These are phyloP conservation scores for Lonicera japonica DNA, from an alignment of 129 eudicot genomes.

Conservation along the genomic window DNA sequence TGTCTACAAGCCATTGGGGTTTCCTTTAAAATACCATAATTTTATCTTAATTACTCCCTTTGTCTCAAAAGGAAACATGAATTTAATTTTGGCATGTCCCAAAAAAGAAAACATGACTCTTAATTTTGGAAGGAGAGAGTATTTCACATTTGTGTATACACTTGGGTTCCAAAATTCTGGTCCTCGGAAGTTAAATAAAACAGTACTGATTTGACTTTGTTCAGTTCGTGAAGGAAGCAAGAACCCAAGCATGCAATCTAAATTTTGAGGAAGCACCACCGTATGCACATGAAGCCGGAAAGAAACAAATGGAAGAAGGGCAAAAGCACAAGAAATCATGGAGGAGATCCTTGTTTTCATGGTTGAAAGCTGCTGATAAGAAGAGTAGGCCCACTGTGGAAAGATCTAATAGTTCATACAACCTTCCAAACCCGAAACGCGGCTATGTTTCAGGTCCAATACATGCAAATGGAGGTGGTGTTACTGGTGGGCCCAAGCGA, in stretches of 20 bases:
- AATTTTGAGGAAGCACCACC: background rate
- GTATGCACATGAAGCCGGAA: background rate
- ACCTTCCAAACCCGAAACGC: slow-evolving; percentile 15
- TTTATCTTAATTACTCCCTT: no score
- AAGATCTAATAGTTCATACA: slow-evolving; percentile 8
- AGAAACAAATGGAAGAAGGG: slow-evolving; percentile 11
- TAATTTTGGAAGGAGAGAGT: no score
- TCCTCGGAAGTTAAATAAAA: no score
- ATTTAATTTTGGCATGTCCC: no score
- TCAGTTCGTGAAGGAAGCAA: slow-evolving; percentile 64
- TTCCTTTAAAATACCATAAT: no score
- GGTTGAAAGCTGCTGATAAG: slow-evolving; percentile 39
- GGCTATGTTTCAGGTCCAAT: slow-evolving; percentile 41
- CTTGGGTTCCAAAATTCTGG: no score
- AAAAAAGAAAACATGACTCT: no score
- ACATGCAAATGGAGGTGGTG: background rate
- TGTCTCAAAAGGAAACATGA: no score
- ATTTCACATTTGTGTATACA: no score
- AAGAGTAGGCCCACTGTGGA: slow-evolving; percentile 20
- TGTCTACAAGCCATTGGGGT: no score
- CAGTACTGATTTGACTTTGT: background rate
- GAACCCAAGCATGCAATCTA: slow-evolving; percentile 17
- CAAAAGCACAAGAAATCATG: slow-evolving; percentile 39
- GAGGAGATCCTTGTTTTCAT: slow-evolving; percentile 45
- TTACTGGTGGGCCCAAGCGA: slow-evolving; percentile 8